Conservation (phyloP, 2,329 filamentous ascomycete species). For the Diaporthe capsici region DNA sequence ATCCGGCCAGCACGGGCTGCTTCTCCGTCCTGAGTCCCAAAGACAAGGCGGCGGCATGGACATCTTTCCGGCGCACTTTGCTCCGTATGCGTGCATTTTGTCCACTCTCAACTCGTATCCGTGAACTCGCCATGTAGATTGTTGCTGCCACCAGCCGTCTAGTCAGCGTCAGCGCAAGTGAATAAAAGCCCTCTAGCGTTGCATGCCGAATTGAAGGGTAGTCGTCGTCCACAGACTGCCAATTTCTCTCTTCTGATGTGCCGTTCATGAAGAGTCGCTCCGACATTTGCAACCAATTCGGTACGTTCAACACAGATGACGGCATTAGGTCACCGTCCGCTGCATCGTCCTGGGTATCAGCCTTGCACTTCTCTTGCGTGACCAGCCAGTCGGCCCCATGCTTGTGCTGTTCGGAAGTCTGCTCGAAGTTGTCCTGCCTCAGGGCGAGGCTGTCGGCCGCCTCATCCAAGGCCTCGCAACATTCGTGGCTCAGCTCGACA, state of each 20-base stretch:
- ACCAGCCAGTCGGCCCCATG: constrained; percentile 80
- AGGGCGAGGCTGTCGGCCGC: constrained; percentile 76
- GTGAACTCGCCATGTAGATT: constrained; percentile 78
- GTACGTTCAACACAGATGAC: constrained; percentile 66
- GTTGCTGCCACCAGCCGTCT: constrained; percentile 78
- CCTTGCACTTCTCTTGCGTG: constrained; percentile 51
- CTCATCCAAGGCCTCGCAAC: constrained; percentile 75
- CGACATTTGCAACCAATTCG: constrained; percentile 75
- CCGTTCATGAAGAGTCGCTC: constrained; percentile 83
- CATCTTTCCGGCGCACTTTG: constrained; percentile 60
- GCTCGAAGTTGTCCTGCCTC: constrained; percentile 75
- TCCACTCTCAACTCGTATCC: constrained; percentile 68
- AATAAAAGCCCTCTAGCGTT: constrained; percentile 82
- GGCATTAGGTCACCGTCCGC: constrained; percentile 36
- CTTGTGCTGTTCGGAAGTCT: constrained; percentile 68
- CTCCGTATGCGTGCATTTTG: constrained; percentile 47
- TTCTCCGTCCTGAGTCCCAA: constrained; percentile 58
- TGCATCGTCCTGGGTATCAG: constrained; percentile 40
- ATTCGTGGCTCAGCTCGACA: constrained; percentile 76
- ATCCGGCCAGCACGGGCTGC: constrained; percentile 61
- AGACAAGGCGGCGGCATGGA: constrained; percentile 63
- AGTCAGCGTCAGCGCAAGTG: constrained; percentile 76
- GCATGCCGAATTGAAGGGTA: constrained; percentile 81
- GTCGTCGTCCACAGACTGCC: constrained; percentile 70
- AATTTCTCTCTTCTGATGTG: constrained; percentile 73